phyloP scores from a whole-genome alignment of 306 rosid species.

The Sicyos baderoa region DNA sequence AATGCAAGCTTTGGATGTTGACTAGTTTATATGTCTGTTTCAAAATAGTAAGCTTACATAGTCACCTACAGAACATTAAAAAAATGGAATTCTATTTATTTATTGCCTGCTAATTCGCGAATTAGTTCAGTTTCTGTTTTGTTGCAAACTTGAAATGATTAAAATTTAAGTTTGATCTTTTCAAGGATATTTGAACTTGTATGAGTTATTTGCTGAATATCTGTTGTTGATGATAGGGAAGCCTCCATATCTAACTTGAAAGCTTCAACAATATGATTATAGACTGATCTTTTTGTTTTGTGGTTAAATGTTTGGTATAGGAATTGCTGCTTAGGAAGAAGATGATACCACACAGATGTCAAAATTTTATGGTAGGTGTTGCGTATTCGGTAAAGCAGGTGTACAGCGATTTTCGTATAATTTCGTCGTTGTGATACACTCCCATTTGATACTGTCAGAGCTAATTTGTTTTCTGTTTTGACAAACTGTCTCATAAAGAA shows the following conservation, averaged over 20 bases:
- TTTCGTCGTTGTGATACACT: slow-evolving; percentile 29
- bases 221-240: neutral
- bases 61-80: neutral
- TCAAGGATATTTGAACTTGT: neutral
- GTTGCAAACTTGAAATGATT: neutral
- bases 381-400: slow-evolving; percentile 36
- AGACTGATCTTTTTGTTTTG: slow-evolving; percentile 6
- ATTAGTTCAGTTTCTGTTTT: neutral
- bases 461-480: slow-evolving; percentile 42
- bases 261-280: neutral
- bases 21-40: neutral
- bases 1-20: neutral
- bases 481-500: slow-evolving; percentile 31
- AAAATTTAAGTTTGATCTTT: neutral
- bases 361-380: slow-evolving; percentile 28
- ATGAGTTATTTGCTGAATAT: slow-evolving; percentile 3
- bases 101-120: slow-evolving; percentile 9
- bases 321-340: slow-evolving; percentile 70
- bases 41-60: neutral
- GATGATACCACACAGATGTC: slow-evolving; percentile 21
- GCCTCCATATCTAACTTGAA: neutral
- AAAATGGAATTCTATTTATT: neutral
- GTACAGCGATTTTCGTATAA: slow-evolving; percentile 24
- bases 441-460: slow-evolving; percentile 34
- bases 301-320: slow-evolving; percentile 35